A percentile compares a stretch with the other conserved stretches of the same genome.
phyloP scores from a whole-genome alignment of 2,329 filamentous ascomycete species.

The Colletotrichum filicis region DNA sequence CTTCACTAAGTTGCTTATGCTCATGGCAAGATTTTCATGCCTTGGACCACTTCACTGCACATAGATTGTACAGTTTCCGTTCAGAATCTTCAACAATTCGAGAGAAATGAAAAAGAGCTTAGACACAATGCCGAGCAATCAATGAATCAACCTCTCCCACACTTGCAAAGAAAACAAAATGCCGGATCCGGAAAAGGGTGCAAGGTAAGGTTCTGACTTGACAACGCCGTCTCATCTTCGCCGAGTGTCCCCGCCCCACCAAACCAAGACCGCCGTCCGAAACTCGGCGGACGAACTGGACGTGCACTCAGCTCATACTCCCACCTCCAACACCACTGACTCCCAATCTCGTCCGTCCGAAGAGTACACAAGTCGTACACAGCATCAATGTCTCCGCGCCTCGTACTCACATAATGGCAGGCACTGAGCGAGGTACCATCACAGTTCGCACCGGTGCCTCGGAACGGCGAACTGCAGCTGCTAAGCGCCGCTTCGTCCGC shows the following conservation, averaged over 20 bases:
- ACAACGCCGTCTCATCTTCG: background rate
- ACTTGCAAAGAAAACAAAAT: background rate
- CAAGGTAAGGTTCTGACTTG: background rate
- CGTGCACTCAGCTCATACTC: background rate
- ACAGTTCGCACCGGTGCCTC: background rate
- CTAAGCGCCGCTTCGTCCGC: slow-evolving; percentile 54
- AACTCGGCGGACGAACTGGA: slow-evolving; percentile 7
- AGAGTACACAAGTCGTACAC: background rate
- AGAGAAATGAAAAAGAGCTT: background rate
- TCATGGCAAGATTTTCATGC: background rate
- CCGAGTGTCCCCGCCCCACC: background rate
- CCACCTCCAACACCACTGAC: background rate
- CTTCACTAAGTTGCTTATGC: background rate
- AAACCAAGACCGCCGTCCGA: background rate
- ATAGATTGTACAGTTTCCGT: background rate
- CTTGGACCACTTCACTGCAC: background rate
- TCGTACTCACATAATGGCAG: background rate
- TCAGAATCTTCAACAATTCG: background rate
- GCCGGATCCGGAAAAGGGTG: background rate
- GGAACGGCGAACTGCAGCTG: background rate
- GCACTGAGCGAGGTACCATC: background rate
- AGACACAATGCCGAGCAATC: background rate
- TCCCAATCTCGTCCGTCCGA: background rate
- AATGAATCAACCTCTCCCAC: too few relatives aligned
- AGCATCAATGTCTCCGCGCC: background rate